Conservation (phyloP, 1,284 basidiomycete genomes). For the Ceratobasidium theobromae region DNA sequence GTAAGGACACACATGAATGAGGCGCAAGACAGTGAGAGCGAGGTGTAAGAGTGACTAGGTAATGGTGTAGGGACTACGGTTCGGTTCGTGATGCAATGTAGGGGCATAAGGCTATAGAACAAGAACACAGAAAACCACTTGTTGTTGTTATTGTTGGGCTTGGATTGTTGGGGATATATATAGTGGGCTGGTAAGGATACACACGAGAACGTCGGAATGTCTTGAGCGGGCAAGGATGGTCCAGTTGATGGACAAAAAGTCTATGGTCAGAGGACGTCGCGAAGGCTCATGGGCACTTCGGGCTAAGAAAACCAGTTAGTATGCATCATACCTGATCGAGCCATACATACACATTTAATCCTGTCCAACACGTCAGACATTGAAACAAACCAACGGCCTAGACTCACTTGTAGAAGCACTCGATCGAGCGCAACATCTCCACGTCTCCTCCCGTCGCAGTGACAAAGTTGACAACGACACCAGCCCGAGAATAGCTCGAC, state of each 20-base stretch:
- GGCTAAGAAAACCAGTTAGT: constrained; percentile 53
- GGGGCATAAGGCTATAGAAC: constrained; percentile 8
- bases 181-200: constrained; percentile 22
- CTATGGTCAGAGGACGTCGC: constrained; percentile 71
- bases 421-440: constrained; percentile 95
- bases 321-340: not conserved
- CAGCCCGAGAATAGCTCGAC: constrained; percentile 75
- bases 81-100: not conserved
- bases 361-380: constrained; percentile 45
- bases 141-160: not conserved
- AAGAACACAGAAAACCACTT: not conserved
- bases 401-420: constrained; percentile 89
- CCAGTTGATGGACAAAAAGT: constrained; percentile 21
- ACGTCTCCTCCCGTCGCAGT: constrained; percentile 96
- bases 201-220: not conserved
- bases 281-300: constrained; percentile 83
- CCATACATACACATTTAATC: constrained; percentile 79
- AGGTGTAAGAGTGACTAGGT: not conserved
- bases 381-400: not conserved
- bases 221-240: not conserved
- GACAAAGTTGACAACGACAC: constrained; percentile 92
- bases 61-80: not conserved
- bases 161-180: constrained; percentile 1
- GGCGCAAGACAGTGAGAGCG: not conserved
- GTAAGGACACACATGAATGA: constrained; percentile 5